Evolutionary conservation across 352 stramenopile genomes (phyloP).

Genomic region (Phytophthora capsici): DNA sequence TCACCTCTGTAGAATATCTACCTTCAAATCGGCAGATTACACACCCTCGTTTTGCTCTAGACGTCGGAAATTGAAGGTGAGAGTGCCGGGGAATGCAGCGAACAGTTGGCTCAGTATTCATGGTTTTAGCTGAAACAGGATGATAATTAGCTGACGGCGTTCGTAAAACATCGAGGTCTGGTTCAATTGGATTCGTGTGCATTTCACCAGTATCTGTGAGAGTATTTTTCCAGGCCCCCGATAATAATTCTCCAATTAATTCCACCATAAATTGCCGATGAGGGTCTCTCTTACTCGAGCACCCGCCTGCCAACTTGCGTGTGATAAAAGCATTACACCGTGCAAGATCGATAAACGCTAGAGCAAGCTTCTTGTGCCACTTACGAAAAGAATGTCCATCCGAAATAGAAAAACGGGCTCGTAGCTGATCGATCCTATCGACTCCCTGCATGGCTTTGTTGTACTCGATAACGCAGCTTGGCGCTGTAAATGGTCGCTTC

Average conservation of each 20-base stretch:
- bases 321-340: neutral
- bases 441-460: neutral
- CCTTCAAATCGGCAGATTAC: conserved; percentile 1
- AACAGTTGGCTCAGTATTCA: neutral
- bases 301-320: neutral
- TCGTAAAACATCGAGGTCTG: neutral
- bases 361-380: neutral
- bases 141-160: neutral
- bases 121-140: neutral
- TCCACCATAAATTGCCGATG: neutral
- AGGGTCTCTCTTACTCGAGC: neutral
- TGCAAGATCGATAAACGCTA: neutral
- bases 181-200: neutral
- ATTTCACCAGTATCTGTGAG: neutral
- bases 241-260: neutral
- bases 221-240: neutral
- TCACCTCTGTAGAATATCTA: conserved; percentile 4
- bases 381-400: neutral
- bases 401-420: neutral
- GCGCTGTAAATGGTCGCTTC: neutral
- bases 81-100: neutral
- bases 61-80: neutral
- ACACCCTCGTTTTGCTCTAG: neutral
- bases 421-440: neutral
- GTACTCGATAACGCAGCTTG: neutral